These are phyloP conservation scores for Lentinula sp. DNA, from an alignment of 768 basidiomycete species.

Conservation along the genomic window DNA sequence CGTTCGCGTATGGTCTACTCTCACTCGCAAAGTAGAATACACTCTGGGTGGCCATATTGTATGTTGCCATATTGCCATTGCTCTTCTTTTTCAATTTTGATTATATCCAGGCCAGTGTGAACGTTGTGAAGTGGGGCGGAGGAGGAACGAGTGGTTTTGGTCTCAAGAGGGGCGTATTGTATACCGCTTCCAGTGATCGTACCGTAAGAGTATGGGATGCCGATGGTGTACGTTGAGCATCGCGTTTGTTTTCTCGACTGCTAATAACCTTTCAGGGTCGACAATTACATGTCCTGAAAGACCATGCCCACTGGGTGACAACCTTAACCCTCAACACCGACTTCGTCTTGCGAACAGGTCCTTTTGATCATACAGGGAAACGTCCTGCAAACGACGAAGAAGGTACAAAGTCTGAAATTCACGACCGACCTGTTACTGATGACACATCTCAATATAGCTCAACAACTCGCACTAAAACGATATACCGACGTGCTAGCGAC, in stretches of 20 bases:
- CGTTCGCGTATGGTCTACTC: constrained; percentile 88
- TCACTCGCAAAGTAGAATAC: constrained; percentile 68
- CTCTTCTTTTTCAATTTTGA: neutral
- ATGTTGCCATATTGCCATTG: neutral
- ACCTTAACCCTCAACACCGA: constrained; percentile 94
- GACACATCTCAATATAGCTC: constrained; percentile 40
- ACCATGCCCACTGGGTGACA: constrained; percentile 99
- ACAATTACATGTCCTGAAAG: constrained; percentile 78
- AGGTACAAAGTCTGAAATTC: constrained; percentile 37
- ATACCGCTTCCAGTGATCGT: constrained; percentile 92
- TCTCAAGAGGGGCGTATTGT: constrained; percentile 60
- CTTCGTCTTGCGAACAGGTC: constrained; percentile 90
- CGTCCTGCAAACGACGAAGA: constrained; percentile 76
- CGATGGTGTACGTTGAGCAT: constrained; percentile 42
- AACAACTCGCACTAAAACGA: constrained; percentile 67
- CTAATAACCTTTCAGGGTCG: constrained; percentile 56
- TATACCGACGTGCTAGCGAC: constrained; percentile 66
- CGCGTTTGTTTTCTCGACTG: neutral
- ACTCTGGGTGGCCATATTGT: constrained; percentile 84
- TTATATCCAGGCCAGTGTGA: constrained; percentile 61
- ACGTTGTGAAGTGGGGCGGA: constrained; percentile 95
- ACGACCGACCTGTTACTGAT: neutral
- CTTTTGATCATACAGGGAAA: constrained; percentile 86
- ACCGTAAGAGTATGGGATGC: constrained; percentile 96
- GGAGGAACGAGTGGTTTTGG: constrained; percentile 37